A percentile compares a stretch with the other conserved stretches of the same genome.
Evolutionary conservation across 129 eudicot genomes (phyloP).

Genomic region (Erigeron canadensis): DNA sequence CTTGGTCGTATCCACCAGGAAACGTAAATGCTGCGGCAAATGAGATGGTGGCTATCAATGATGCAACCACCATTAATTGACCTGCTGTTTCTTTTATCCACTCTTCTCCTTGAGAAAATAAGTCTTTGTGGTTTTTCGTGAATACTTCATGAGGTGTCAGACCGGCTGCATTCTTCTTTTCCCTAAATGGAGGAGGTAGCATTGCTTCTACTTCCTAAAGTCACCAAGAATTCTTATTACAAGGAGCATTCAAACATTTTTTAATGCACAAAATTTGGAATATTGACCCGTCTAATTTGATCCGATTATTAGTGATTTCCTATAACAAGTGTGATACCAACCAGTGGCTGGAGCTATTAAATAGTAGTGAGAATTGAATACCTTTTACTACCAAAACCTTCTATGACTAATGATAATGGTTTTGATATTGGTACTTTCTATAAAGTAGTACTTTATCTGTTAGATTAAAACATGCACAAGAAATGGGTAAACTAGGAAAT

Average conservation of each 20-base stretch:
- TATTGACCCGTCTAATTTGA: neutral
- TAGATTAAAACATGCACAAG: too few species aligned
- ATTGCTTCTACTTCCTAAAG: conserved; percentile 16
- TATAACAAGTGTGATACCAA: too few species aligned
- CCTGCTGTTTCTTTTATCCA: conserved; percentile 33
- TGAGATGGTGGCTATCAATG: conserved; percentile 29
- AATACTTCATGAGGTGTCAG: conserved; percentile 29
- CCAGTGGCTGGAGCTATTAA: too few species aligned
- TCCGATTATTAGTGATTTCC: neutral
- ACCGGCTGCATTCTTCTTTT: conserved; percentile 20
- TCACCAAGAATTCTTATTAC: neutral
- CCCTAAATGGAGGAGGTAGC: conserved; percentile 24
- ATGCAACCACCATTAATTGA: conserved; percentile 24
- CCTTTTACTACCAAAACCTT: too few species aligned
- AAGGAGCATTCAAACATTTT: too few species aligned
- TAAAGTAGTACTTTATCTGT: too few species aligned
- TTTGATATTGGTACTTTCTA: too few species aligned
- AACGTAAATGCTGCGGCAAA: conserved; percentile 31
- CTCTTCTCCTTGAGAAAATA: conserved; percentile 18
- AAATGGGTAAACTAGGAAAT: too few species aligned
- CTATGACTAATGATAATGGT: too few species aligned
- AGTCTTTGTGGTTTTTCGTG: conserved; percentile 25
- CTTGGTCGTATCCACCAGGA: conserved; percentile 33
- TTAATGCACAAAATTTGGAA: too few species aligned
- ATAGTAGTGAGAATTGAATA: too few species aligned